A percentile compares a stretch with the other conserved stretches of the same genome.
These are phyloP conservation scores for Rhododendron williamsianum DNA, from an alignment of 148 eudicot genomes.

Conservation along the genomic window DNA sequence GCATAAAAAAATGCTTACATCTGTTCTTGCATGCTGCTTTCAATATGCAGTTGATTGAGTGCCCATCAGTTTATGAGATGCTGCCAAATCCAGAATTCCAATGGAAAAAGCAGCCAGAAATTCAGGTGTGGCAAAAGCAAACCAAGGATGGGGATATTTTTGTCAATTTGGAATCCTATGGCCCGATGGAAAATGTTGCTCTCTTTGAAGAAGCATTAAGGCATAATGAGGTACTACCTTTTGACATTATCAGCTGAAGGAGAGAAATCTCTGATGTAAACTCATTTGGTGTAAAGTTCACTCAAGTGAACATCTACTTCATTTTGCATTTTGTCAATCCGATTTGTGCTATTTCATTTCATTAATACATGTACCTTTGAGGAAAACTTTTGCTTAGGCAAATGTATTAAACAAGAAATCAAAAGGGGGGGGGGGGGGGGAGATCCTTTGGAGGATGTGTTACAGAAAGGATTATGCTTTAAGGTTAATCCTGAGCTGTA, in stretches of 20 bases:
- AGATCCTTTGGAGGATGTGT: background rate
- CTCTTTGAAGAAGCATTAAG: conserved; percentile 78
- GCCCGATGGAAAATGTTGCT: conserved; percentile 38
- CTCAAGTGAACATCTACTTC: background rate
- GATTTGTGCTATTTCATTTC: background rate
- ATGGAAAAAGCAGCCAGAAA: conserved; percentile 72
- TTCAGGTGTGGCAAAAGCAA: conserved; percentile 65
- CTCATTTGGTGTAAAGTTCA: background rate
- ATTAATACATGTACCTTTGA: background rate
- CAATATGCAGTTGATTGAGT: conserved; percentile 68
- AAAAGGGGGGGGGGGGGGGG: background rate
- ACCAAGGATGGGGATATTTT: conserved; percentile 38
- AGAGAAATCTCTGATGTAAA: background rate
- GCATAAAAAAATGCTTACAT: background rate
- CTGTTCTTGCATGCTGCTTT: background rate
- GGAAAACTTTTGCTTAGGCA: background rate
- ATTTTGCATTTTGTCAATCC: background rate
- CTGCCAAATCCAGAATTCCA: conserved; percentile 70
- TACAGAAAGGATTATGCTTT: background rate
- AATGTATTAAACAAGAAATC: background rate
- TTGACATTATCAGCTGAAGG: background rate
- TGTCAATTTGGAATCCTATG: conserved; percentile 59
- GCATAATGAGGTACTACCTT: conserved; percentile 65
- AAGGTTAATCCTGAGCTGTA: background rate
- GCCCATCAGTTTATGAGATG: conserved; percentile 96